Conservation (phyloP, 2,329 filamentous ascomycete species). For the Ceratocystis destructans region DNA sequence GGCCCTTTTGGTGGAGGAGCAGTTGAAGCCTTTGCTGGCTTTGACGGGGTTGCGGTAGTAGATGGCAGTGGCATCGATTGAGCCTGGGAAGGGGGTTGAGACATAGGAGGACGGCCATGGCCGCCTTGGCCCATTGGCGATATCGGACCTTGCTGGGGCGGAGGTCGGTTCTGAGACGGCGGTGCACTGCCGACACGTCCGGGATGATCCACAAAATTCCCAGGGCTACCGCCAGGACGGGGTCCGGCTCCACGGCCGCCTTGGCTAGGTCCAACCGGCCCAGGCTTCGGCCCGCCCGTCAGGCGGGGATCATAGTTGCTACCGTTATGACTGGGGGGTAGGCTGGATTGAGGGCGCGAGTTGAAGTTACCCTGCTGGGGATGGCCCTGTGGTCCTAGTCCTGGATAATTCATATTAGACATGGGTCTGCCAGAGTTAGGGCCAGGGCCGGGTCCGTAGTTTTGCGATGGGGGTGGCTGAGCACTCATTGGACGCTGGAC, state of each 20-base stretch:
- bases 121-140: slow-evolving; percentile 24
- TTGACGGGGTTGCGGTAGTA: slow-evolving; percentile 25
- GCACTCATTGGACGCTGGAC: slow-evolving; percentile 15
- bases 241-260: slow-evolving; percentile 22
- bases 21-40: slow-evolving; percentile 30
- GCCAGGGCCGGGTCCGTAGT: slow-evolving; percentile 23
- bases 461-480: slow-evolving; percentile 10
- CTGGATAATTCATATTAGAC: slow-evolving; percentile 19
- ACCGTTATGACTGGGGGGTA: slow-evolving; percentile 23
- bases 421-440: slow-evolving; percentile 25
- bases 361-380: slow-evolving; percentile 20
- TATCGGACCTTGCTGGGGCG: slow-evolving; percentile 5
- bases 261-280: slow-evolving; percentile 20
- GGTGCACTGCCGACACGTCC: slow-evolving; percentile 29
- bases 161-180: slow-evolving; percentile 21
- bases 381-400: slow-evolving; percentile 21
- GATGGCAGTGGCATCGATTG: neutral
- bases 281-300: slow-evolving; percentile 23
- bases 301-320: slow-evolving; percentile 31
- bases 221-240: slow-evolving; percentile 22
- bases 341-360: slow-evolving; percentile 6
- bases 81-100: slow-evolving; percentile 22
- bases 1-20: slow-evolving; percentile 57
- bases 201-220: slow-evolving; percentile 17
- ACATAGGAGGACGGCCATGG: slow-evolving; percentile 21